A percentile compares a stretch with the other conserved stretches of the same genome.
Conservation (phyloP, 202 grass and related monocot genomes). For the Saccharum hybrid region DNA sequence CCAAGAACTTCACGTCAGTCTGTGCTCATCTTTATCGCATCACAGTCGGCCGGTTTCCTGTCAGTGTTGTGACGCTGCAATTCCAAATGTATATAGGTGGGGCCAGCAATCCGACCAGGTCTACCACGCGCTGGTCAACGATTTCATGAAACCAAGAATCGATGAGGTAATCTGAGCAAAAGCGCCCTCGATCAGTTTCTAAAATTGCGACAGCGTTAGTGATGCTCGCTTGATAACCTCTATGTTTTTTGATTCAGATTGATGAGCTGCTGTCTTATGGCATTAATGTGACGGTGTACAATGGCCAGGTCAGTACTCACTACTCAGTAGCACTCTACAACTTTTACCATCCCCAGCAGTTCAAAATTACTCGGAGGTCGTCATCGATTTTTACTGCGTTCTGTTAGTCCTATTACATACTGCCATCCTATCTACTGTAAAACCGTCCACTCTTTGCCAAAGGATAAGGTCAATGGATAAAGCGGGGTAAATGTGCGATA, state of each 20-base stretch:
- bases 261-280: conserved; percentile 78
- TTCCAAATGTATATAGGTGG: conserved; percentile 53
- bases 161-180: conserved; percentile 45
- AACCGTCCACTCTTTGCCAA: not conserved
- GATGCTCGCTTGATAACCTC: not conserved
- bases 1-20: conserved; percentile 53
- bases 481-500: not conserved
- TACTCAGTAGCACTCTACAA: not conserved
- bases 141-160: conserved; percentile 91
- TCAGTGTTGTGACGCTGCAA: not conserved
- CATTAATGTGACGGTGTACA: conserved; percentile 87
- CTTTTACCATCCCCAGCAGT: not conserved
- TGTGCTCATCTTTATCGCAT: not conserved
- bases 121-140: conserved; percentile 49
- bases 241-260: conserved; percentile 43
- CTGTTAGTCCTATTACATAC: not conserved
- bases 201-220: not conserved
- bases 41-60: not conserved
- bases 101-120: conserved; percentile 41
- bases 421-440: not conserved
- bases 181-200: not conserved
- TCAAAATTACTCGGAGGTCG: not conserved
- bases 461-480: not conserved
- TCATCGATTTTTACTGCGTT: not conserved
- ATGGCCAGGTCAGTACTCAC: conserved; percentile 74